These are phyloP conservation scores for Pythium vanterpoolii DNA, from an alignment of 352 stramenopile species.

Conservation along the genomic window DNA sequence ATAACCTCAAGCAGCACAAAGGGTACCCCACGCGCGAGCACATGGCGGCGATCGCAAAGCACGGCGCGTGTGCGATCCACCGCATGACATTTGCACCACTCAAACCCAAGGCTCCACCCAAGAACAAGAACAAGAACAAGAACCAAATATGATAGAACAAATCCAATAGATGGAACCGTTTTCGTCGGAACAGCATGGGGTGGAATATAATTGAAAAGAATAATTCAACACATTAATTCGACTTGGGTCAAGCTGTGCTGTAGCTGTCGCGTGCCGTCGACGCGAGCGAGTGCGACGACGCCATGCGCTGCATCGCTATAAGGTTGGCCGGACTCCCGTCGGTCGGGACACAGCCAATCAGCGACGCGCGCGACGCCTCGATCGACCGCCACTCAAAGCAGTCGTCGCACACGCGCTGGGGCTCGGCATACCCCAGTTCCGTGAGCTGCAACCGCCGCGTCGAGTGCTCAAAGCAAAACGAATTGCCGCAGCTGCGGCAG, in stretches of 20 bases:
- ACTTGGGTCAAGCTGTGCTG: neutral
- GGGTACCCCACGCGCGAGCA: constrained; percentile 95
- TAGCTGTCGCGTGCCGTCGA: constrained; percentile 3
- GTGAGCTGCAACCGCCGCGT: constrained; percentile 63
- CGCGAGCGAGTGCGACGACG: constrained; percentile 4
- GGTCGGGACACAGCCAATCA: neutral
- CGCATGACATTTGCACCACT: constrained; percentile 95
- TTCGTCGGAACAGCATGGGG: too few species aligned
- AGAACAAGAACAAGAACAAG: neutral
- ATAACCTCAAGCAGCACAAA: constrained; percentile 96
- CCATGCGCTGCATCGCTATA: neutral
- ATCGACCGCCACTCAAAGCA: constrained; percentile 60
- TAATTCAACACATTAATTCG: too few species aligned
- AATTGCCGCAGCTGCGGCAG: constrained; percentile 78
- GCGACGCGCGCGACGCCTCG: constrained; percentile 11
- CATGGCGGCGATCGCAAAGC: constrained; percentile 79
- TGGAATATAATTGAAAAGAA: too few species aligned
- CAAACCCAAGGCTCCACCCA: constrained; percentile 40
- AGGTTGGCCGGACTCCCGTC: neutral
- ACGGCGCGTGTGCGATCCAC: constrained; percentile 94
- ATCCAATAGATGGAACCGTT: too few species aligned
- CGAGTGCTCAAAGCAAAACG: constrained; percentile 86
- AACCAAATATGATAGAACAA: neutral
- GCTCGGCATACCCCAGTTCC: constrained; percentile 64
- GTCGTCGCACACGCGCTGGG: constrained; percentile 79